Conservation (phyloP, 305 asterid species). For the Solanum hybrid region DNA sequence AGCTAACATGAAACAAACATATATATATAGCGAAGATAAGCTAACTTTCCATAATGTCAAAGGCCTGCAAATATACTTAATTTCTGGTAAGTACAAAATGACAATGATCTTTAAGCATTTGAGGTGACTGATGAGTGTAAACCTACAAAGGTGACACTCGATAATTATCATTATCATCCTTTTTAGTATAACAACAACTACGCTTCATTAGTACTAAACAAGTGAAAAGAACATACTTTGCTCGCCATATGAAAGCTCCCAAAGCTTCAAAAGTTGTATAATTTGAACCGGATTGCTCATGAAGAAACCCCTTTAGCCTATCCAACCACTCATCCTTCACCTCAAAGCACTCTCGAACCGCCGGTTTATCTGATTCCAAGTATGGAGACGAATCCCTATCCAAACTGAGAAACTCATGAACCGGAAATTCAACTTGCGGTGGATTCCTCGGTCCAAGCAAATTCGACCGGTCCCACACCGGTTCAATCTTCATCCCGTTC, state of each 20-base stretch:
- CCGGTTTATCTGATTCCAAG: constrained; percentile 32
- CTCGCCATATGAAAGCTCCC: constrained; percentile 75
- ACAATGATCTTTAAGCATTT: background rate
- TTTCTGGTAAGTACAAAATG: background rate
- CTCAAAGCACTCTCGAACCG: constrained; percentile 29
- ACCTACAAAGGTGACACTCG: background rate
- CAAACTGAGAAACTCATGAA: constrained; percentile 36
- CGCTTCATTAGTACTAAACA: background rate
- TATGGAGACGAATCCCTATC: constrained; percentile 33
- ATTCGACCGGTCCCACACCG: constrained; percentile 58
- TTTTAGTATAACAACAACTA: too few relatives aligned
- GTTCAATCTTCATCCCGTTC: constrained; percentile 19
- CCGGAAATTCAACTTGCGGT: constrained; percentile 36
- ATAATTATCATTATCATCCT: background rate
- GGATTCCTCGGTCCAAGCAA: constrained; percentile 64
- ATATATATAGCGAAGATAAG: background rate
- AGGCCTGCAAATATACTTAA: background rate
- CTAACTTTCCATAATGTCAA: background rate
- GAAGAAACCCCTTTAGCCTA: constrained; percentile 35
- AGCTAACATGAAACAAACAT: background rate
- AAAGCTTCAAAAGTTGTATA: constrained; percentile 71
- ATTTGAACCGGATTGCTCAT: constrained; percentile 39
- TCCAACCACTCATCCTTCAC: constrained; percentile 63
- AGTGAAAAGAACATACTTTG: constrained; percentile 31
- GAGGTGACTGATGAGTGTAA: background rate